These are phyloP conservation scores for Penicillium turbatum DNA, from an alignment of 495 filamentous ascomycete species.

Conservation along the genomic window DNA sequence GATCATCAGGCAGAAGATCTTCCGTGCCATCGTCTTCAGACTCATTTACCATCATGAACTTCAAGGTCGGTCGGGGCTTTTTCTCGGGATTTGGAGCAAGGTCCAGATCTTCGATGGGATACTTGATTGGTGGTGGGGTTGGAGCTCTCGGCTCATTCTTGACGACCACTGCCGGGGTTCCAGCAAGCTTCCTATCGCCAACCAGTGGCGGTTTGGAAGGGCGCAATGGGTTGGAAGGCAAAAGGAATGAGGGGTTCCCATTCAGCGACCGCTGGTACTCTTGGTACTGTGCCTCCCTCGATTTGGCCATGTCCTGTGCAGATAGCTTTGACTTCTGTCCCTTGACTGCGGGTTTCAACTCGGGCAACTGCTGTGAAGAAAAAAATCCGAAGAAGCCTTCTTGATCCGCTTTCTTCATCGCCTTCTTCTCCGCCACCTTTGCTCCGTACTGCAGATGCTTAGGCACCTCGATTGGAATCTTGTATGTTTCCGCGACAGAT, in stretches of 20 bases:
- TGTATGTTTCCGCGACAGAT: slow-evolving; percentile 74
- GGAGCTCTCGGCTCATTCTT: slow-evolving; percentile 49
- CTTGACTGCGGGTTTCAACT: slow-evolving; percentile 78
- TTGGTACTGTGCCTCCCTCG: slow-evolving; percentile 45
- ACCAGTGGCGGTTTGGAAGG: slow-evolving; percentile 39
- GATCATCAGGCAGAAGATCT: slow-evolving; percentile 49
- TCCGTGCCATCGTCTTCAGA: slow-evolving; percentile 38
- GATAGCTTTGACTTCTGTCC: slow-evolving; percentile 63
- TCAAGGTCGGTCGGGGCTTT: slow-evolving; percentile 64
- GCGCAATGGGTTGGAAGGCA: slow-evolving; percentile 29
- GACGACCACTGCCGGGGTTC: slow-evolving; percentile 28
- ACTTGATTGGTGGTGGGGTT: slow-evolving; percentile 77
- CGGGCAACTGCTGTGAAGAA: slow-evolving; percentile 58
- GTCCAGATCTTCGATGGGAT: slow-evolving; percentile 92
- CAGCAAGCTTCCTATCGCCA: slow-evolving; percentile 33
- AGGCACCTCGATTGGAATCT: slow-evolving; percentile 79
- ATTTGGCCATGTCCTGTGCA: slow-evolving; percentile 41
- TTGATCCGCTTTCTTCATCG: slow-evolving; percentile 62
- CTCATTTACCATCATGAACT: slow-evolving; percentile 65
- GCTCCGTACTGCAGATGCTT: slow-evolving; percentile 74
- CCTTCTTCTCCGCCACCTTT: slow-evolving; percentile 74
- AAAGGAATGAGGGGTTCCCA: slow-evolving; percentile 46
- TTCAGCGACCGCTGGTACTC: slow-evolving; percentile 52
- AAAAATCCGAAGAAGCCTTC: slow-evolving; percentile 52
- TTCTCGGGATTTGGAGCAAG: slow-evolving; percentile 58